Conservation (phyloP, 164 flowering plant genomes). For the Magnolia officinalis region DNA sequence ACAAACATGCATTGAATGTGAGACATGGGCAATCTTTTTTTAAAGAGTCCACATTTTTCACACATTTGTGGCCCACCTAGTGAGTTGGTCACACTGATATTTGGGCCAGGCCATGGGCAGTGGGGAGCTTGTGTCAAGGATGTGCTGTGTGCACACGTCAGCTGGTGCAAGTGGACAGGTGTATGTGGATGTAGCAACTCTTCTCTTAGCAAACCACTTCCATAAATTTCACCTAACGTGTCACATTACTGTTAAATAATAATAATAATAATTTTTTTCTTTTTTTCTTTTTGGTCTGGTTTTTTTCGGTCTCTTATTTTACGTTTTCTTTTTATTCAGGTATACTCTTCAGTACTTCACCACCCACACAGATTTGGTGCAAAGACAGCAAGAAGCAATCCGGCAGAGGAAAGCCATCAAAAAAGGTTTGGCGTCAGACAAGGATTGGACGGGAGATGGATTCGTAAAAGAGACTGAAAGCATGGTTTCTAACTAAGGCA, state of each 20-base stretch:
- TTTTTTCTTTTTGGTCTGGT: background rate
- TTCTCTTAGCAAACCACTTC: background rate
- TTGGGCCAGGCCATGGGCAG: background rate
- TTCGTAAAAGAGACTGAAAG: slow-evolving; percentile 87
- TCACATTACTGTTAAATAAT: too few relatives aligned
- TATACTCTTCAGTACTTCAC: slow-evolving; percentile 80
- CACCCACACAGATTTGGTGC: slow-evolving; percentile 83
- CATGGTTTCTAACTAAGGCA: slow-evolving; percentile 84
- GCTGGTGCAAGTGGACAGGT: too few relatives aligned
- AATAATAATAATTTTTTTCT: too few relatives aligned
- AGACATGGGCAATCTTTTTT: background rate
- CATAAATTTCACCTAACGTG: background rate
- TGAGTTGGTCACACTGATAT: background rate
- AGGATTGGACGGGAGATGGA: slow-evolving; percentile 98
- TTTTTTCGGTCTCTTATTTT: background rate
- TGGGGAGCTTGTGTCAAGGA: background rate
- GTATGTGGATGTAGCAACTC: background rate
- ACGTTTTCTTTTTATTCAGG: slow-evolving; percentile 31
- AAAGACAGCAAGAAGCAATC: slow-evolving; percentile 77
- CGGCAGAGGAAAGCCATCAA: slow-evolving; percentile 65
- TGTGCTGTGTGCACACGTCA: background rate
- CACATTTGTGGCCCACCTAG: background rate
- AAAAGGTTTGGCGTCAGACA: slow-evolving; percentile 86
- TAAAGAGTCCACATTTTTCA: background rate
- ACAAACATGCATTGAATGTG: background rate